Base-by-base conservation (phyloP, 2,329 filamentous ascomycete genomes). In the Tympanopsis confertula region DNA sequence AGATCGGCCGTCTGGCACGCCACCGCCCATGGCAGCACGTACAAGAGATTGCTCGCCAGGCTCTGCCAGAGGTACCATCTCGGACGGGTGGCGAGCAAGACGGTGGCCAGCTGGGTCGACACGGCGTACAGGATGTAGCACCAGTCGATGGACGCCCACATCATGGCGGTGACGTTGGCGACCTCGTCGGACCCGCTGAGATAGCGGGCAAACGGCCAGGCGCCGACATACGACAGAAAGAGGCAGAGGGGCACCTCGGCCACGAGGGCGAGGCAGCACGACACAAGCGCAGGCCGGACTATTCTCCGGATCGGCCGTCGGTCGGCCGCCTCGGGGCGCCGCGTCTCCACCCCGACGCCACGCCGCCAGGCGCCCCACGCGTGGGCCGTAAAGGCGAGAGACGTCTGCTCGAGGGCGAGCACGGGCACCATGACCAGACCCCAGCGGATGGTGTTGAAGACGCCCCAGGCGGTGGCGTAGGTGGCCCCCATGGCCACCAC, bases 391-490 rank as follows among this genome's bases (percentile, higher is more conserved):
- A 84, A 85, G 0, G 75, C 64, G 0, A 81, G 57, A 0, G 75
- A 65, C 0, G 79, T 79, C 2, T 73, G 72, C 52, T 86, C 78
- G 1, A 85, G 59, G 0, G 78, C 68, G 42, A 75, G 69, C 0
- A 86, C 75, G 0, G 80, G 80, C 0, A 85, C 78, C 80, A 86
- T 86, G 20, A 86, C 61, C 1, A 86, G 59, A 0, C 80, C 81
- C 80, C 80, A 85, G 13, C 79, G 68, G 30, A 86, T 85, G 0
- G 78, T 85, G 39, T 71, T 81, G 58, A 86, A 86, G 7, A 85
- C 63, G 2, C 78, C 75, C 80, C 79, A 86, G 1, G 80, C 78
- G 0, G 79, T 85, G 0, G 78, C 74, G 51, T 86, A 86, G 5
- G 73, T 67, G 0, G 61, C 55, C 0, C 79, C 78, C 41, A 86